phyloP scores from a whole-genome alignment of 192 early-diverging fungal species.

The Coemansia sp. region DNA sequence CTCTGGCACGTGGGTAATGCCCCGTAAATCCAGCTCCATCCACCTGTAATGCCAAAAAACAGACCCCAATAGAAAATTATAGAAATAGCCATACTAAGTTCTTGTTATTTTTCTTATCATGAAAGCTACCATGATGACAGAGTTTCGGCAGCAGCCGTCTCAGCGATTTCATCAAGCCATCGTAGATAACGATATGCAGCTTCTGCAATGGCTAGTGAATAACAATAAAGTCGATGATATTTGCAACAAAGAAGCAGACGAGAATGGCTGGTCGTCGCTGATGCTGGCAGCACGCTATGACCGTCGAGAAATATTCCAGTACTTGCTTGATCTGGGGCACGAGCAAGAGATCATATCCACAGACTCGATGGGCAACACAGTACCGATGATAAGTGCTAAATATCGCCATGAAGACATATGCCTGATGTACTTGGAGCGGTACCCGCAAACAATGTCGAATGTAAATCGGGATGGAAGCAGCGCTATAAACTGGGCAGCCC shows the following conservation, averaged over 20 bases:
- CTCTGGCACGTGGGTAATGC: neutral
- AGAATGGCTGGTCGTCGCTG: slow-evolving; percentile 42
- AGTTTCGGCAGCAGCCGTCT: slow-evolving; percentile 31
- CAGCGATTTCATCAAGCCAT: slow-evolving; percentile 45
- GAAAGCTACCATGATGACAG: slow-evolving; percentile 26
- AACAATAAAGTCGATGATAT: slow-evolving; percentile 40
- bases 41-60: too few species aligned
- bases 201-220: slow-evolving; percentile 33
- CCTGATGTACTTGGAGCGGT: slow-evolving; percentile 29
- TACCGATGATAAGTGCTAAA: slow-evolving; percentile 49
- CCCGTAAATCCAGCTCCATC: neutral
- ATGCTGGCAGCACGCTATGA: slow-evolving; percentile 49
- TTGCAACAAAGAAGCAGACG: slow-evolving; percentile 35
- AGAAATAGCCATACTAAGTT: too few species aligned
- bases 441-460: slow-evolving; percentile 48
- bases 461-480: slow-evolving; percentile 47
- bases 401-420: slow-evolving; percentile 43
- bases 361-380: slow-evolving; percentile 41
- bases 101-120: neutral
- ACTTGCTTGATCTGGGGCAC: slow-evolving; percentile 40
- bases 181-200: slow-evolving; percentile 40
- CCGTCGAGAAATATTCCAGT: slow-evolving; percentile 32
- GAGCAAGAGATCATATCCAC: slow-evolving; percentile 35
- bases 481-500: slow-evolving; percentile 44
- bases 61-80: too few species aligned